Evolutionary conservation across 305 asterid species (phyloP).

Genomic region (Solanum hybrid): DNA sequence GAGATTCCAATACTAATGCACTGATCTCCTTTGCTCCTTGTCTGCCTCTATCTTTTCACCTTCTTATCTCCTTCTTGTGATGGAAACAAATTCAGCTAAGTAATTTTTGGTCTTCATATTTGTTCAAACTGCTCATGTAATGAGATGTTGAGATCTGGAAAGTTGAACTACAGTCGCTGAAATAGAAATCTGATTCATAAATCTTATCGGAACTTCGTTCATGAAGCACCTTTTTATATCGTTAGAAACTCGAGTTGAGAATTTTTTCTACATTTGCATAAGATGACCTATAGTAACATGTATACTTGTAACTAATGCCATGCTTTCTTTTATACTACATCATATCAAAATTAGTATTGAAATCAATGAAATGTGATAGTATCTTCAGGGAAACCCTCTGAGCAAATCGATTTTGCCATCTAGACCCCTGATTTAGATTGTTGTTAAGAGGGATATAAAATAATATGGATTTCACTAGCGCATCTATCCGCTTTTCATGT

Average conservation of each 20-base stretch:
- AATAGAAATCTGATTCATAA: background rate
- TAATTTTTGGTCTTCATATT: background rate
- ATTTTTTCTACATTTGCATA: background rate
- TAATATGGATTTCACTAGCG: background rate
- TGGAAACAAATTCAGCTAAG: background rate
- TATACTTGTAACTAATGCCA: background rate
- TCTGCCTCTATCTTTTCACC: background rate
- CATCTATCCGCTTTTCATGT: background rate
- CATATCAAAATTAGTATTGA: background rate
- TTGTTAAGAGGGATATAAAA: background rate
- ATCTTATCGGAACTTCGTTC: background rate
- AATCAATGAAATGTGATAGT: background rate
- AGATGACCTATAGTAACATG: background rate
- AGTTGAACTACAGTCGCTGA: background rate
- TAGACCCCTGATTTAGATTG: background rate
- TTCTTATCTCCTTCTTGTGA: background rate
- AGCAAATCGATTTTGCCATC: background rate
- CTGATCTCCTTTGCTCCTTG: background rate
- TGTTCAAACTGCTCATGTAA: background rate
- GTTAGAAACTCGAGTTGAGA: background rate
- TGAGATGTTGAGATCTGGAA: background rate
- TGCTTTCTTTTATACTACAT: background rate
- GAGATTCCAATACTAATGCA: background rate
- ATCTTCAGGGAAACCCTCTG: background rate
- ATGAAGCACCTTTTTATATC: background rate